Evolutionary conservation across 805 yeast genomes (phyloP).

Genomic region (Yarrowia sp.): DNA sequence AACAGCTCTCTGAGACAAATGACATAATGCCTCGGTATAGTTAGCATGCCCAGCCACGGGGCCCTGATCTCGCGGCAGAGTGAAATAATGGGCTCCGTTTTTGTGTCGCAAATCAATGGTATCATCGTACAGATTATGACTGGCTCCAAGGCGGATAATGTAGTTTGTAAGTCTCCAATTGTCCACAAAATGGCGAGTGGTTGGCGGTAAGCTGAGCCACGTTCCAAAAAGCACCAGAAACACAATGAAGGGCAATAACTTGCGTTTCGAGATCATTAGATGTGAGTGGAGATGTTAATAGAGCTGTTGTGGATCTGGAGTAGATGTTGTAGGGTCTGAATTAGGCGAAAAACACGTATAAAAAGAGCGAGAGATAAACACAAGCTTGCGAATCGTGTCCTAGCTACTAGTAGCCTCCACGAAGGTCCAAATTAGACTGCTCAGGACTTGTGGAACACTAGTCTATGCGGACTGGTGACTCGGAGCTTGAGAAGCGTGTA

Average conservation of each 20-base stretch:
- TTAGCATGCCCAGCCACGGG: conserved; percentile 12
- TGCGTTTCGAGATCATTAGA: conserved; percentile 6
- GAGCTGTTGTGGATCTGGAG: background rate
- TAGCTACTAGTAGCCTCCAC: background rate
- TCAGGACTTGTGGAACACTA: background rate
- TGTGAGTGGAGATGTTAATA: background rate
- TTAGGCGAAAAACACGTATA: background rate
- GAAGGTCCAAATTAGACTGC: background rate
- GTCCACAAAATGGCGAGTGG: background rate
- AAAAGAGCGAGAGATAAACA: background rate
- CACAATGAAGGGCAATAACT: background rate
- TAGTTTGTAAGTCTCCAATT: background rate
- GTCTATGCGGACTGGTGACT: background rate
- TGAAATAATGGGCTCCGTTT: conserved; percentile 7
- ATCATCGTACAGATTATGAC: background rate
- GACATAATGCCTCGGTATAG: conserved; percentile 14
- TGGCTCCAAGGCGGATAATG: background rate
- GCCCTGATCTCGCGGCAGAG: background rate
- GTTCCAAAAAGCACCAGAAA: background rate
- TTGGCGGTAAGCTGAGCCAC: conserved; percentile 15
- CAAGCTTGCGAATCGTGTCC: background rate
- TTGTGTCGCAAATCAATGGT: background rate
- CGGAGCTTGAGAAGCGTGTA: background rate
- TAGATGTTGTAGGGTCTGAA: no score
- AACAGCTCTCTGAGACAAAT: background rate